Evolutionary conservation across 805 yeast species (phyloP), one percentile per base, ranked within the genome.

Genomic region (Scheffersomyces lignosus): DNA sequence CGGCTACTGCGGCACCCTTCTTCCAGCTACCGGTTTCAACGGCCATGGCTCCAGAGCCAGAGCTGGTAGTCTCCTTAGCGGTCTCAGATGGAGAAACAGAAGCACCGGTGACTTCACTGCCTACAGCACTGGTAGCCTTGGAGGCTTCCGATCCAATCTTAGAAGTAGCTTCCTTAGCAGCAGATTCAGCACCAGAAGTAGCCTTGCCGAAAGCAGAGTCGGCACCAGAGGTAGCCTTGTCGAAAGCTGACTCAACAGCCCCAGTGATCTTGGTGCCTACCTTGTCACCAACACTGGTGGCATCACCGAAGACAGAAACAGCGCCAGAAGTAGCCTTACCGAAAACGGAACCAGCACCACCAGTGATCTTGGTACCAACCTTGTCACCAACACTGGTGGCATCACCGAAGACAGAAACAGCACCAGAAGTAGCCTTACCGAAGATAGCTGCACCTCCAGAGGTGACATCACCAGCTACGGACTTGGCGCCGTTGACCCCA

Each of bases 1-100:
- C 66, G 31, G 63, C 66, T 29, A 66, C 55, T 18, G 59, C 62
- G 37, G 53, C 59, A 28, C 66, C 57, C 51, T 52, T 63, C 53
- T 66, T 66, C 71, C 69, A 65, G 27, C 57, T 44, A 14, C 60
- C 52, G 26, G 51, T 27, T 7, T 55, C 60, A 27, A 47, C 24
- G 36, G 34, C 24, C 9, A 7, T 20, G 10, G 24, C 24, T 7
- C 24, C 24, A n/a, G n/a, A 37, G 16, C 47, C 44, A 23, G 56
- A 50, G 28, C 38, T 37, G 23, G 50, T 35, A 9, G 47, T 29
- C 8, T 49, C 31, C 8, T 52, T 36, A 23, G 52, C 38, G 24
- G 24, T 20, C 14, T 33, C 40, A 26, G 39, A 37, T 18, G 47
- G 33, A 15, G 54, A 38, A 20, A 39, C 27, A 26, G 33, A 35